phyloP scores from a whole-genome alignment of 768 basidiomycete genomes.

The Phaeotremella skinneri region DNA sequence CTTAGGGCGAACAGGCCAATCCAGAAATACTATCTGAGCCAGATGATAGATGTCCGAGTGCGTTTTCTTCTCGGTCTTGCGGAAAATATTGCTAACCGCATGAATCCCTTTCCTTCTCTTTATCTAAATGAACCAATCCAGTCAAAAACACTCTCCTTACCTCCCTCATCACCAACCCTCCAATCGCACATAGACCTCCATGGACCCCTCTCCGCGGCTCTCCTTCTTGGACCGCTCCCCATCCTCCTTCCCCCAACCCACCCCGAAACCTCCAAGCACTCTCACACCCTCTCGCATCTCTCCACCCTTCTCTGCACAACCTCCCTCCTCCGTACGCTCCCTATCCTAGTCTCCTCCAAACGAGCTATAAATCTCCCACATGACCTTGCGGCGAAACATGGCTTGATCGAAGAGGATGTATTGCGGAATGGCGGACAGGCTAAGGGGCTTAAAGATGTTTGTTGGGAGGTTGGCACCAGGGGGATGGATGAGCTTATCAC shows the following conservation, averaged over 20 bases:
- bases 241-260: conserved; percentile 46
- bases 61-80: conserved; percentile 1
- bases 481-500: conserved; percentile 52
- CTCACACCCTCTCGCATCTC: conserved; percentile 49
- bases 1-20: conserved; percentile 37
- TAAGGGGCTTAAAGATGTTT: conserved; percentile 42
- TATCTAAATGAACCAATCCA: neutral
- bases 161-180: conserved; percentile 35
- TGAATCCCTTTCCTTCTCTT: neutral
- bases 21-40: conserved; percentile 49
- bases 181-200: conserved; percentile 38
- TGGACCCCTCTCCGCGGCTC: conserved; percentile 40
- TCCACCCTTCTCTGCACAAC: conserved; percentile 43
- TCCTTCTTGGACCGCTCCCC: conserved; percentile 48
- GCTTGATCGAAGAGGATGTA: conserved; percentile 48
- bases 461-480: conserved; percentile 47
- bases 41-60: conserved; percentile 48
- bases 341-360: conserved; percentile 36
- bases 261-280: conserved; percentile 31
- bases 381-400: conserved; percentile 39
- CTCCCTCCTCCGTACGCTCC: conserved; percentile 44
- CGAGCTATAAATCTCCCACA: conserved; percentile 40
- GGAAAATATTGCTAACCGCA: neutral
- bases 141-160: conserved; percentile 34
- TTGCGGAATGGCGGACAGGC: conserved; percentile 59